Evolutionary conservation across 306 rosid species (phyloP), one percentile per base, ranked within the genome.

Genomic region (Gillenia trifoliata): DNA sequence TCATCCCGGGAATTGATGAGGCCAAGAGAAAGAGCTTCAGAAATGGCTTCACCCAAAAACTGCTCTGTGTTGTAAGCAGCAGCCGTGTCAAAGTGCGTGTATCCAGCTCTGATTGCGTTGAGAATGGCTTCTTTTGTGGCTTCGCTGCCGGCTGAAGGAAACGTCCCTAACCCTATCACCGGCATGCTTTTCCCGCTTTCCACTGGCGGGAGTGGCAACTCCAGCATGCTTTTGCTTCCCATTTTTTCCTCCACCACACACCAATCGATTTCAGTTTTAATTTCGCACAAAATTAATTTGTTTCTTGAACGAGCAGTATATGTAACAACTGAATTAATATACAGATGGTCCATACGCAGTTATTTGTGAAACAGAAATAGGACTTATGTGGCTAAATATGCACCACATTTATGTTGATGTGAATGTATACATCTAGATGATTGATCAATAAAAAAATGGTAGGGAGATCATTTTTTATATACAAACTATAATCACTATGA

Each of bases 1-100:
- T 91, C 88, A 26, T 87, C 83, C 33, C 90, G 64, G 19, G 82
- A 77, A 22, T 81, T 69, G 13, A 91, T 41, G 30, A 89, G 85
- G 2, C 89, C 95, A 7, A 38, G 65, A 15, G 63, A 25, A 23
- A 85, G 12, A 9, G 79, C 86, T 64, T 80, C 77, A 1, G 19
- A 6, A 2, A 80, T 80, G 3, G 87, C 87, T 60, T 83, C 77
- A 11, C 83, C 87, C 4, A 83, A 57, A 22, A 3, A 12, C 55
- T 55, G 34, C 65, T 85, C 89, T 0, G 83, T 25, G 15, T 45
- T 49, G 74, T 83, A 83, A 11, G 20, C 10, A 17, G 64, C 28
- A 1, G 81, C 80, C 0, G 85, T 80, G 55, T 83, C 87, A 16
- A 85, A 82, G 29, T 85, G 83, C 10, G 77, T 66, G 66, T 80